Evolutionary conservation across 1,139 yeast genomes (phyloP), one percentile per base, ranked within the genome.

Genomic region (Martiniozyma asiatica): DNA sequence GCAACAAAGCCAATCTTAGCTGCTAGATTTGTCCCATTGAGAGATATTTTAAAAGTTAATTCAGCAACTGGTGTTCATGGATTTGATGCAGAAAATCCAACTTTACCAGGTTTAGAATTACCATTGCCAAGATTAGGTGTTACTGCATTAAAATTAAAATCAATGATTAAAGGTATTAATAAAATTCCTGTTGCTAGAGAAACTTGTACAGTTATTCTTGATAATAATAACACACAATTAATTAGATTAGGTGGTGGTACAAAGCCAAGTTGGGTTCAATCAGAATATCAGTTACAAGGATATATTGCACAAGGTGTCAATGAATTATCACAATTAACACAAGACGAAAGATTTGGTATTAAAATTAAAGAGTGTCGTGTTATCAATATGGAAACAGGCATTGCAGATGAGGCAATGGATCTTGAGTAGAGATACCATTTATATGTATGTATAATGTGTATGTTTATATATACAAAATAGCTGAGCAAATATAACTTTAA

Each of bases 261-360:
- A 35, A 66, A 70, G 34, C 85, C 95, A 41, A 73, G 85, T 42
- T 87, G 92, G 85, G 78, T 81, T 30, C 95, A 85, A 51, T 82
- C 95, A 19, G 61, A 68, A 30, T 72, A 58, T 55, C 69, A 70
- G 50, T 55, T 78, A 36, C 51, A 61, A 29, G 67, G 65, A 29
- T 53, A 56, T 8, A 56, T 63, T 34, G 58, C 63, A 18, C 68
- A 63, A 35, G 65, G 69, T 32, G 63, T 74, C 27, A 55, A 62
- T 39, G 68, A 71, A 38, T 61, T 79, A 48, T 65, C 68, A 32
- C 65, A 68, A 39, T 57, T 77, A 45, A 58, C 70, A 23, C 70
- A 73, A 53, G 87, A 77, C 45, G 60, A 63, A 44, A 64, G 81
- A 53, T 77, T 74, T 42, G 89, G 87, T 50, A 57, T 77, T 35